A percentile compares a stretch with the other conserved stretches of the same genome.
Conservation (phyloP, 1,139 yeast genomes). For the Saccharomyces uvarum region DNA sequence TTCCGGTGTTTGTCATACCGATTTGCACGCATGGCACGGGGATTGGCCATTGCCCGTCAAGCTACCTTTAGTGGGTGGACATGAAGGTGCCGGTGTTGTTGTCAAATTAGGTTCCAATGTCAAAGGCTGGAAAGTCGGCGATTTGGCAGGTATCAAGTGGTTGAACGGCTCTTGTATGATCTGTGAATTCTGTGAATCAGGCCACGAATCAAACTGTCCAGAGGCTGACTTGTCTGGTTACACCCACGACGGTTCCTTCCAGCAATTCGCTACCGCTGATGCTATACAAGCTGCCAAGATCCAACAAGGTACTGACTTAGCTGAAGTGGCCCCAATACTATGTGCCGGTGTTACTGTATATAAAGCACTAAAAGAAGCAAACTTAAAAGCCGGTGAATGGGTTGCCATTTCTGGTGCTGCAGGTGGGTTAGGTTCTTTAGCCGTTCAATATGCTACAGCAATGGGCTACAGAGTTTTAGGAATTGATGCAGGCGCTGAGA, state of each 20-base stretch:
- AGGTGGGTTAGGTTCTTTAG: constrained; percentile 73
- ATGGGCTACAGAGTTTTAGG: constrained; percentile 66
- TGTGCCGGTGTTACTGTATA: constrained; percentile 80
- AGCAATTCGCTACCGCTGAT: constrained; percentile 73
- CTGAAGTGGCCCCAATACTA: constrained; percentile 60
- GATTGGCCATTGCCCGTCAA: constrained; percentile 59
- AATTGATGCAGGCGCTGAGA: constrained; percentile 69
- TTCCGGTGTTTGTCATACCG: constrained; percentile 67
- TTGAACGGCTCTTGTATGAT: constrained; percentile 62
- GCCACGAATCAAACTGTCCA: constrained; percentile 61
- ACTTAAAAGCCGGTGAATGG: constrained; percentile 61
- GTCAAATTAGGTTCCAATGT: constrained; percentile 65
- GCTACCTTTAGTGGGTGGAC: constrained; percentile 66
- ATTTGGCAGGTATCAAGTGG: constrained; percentile 70
- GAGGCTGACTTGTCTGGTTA: constrained; percentile 66
- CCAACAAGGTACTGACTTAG: constrained; percentile 59
- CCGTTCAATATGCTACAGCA: constrained; percentile 67
- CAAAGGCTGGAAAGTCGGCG: constrained; percentile 60
- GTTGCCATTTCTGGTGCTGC: constrained; percentile 73
- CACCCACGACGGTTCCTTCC: constrained; percentile 77
- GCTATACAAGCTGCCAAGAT: constrained; percentile 69
- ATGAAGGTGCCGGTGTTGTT: constrained; percentile 78
- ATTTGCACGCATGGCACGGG: constrained; percentile 65
- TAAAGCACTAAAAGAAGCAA: constrained; percentile 69
- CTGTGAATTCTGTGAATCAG: constrained; percentile 61